Conservation (phyloP, 306 rosid genomes). For the Morella rubra region DNA sequence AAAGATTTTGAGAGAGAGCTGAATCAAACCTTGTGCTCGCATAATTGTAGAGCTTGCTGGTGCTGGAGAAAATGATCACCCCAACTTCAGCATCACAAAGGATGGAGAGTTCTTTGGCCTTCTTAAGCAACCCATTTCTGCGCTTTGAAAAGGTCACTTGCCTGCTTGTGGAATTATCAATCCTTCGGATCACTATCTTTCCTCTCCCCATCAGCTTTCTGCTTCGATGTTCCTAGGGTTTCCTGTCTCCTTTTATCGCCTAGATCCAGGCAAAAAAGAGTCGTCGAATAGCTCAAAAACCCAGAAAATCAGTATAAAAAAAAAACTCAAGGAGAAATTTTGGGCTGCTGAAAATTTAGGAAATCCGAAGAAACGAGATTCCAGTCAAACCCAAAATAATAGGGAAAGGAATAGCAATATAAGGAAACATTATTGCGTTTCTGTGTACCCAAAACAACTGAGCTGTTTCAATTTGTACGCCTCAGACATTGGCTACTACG, state of each 20-base stretch:
- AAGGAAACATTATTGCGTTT: constrained; percentile 3
- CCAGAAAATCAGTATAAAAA: not conserved
- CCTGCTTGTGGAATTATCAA: constrained; percentile 46
- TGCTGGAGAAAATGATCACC: constrained; percentile 49
- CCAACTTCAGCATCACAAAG: constrained; percentile 57
- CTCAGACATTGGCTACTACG: not conserved
- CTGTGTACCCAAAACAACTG: constrained; percentile 4
- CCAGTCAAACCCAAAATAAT: not conserved
- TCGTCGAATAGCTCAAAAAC: no score
- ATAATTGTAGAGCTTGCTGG: constrained; percentile 44
- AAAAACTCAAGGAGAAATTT: not conserved
- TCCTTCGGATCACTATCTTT: constrained; percentile 47
- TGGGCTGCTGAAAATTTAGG: not conserved
- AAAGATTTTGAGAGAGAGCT: not conserved
- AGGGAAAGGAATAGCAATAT: not conserved
- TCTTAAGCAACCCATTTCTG: constrained; percentile 49
- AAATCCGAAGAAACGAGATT: not conserved
- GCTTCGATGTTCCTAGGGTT: not conserved
- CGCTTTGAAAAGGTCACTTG: constrained; percentile 55
- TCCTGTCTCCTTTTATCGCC: not conserved
- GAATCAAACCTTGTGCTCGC: constrained; percentile 41
- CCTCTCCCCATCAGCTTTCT: constrained; percentile 42
- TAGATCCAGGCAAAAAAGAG: not conserved
- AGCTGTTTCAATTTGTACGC: constrained; percentile 22
- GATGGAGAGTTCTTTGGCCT: constrained; percentile 50